Base-by-base conservation (phyloP, 2,329 filamentous ascomycete species). In the Microcyclosporella mali region DNA sequence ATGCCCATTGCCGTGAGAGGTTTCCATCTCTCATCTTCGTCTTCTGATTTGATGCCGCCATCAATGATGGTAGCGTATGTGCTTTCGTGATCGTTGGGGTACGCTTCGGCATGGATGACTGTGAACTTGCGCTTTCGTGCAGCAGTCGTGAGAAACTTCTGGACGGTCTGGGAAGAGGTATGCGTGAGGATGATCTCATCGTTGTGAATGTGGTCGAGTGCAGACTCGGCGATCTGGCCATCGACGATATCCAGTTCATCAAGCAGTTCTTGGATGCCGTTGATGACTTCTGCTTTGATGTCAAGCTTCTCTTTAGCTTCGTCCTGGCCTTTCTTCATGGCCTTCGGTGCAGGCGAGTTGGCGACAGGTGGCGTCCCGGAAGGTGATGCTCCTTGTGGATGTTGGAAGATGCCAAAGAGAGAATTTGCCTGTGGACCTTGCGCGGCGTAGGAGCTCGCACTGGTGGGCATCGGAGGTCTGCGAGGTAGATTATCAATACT, bases 181-280 rank as follows among this genome's bases (percentile, higher is more conserved):
- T 95, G 84, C 7, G 89, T 89, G 49, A 98, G 78, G 50, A 98
- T 86, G 56, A 89, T 84, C 65, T 98, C 90, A 60, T 90, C 88
- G 1, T 87, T 85, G 62, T 94, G 87, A 51, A 98, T 94, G 65
- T 95, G 86, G 36, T 94, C 86, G 50, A 94, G 84, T 2, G 89
- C 86, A 52, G 88, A 85, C 16, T 81, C 80, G 2, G 90, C 86
- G 56, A 98, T 94, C 66, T 95, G 88, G 59, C 94, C 88, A 61
- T 95, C 92, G 6, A 88, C 88, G 61, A 90, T 85, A 52, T 85
- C 84, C 43, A 98, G 82, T 68, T 98, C 92, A 60, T 98, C 92
- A 65, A 94, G 85, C 47, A 98, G 88, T 64, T 98, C 92, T 57
- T 88, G 82, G 57, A 98, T 95, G 32, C 89, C 92, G 56, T 92